Evolutionary conservation across 495 filamentous ascomycete genomes (phyloP).

Genomic region (Aspergillus nidulans): DNA sequence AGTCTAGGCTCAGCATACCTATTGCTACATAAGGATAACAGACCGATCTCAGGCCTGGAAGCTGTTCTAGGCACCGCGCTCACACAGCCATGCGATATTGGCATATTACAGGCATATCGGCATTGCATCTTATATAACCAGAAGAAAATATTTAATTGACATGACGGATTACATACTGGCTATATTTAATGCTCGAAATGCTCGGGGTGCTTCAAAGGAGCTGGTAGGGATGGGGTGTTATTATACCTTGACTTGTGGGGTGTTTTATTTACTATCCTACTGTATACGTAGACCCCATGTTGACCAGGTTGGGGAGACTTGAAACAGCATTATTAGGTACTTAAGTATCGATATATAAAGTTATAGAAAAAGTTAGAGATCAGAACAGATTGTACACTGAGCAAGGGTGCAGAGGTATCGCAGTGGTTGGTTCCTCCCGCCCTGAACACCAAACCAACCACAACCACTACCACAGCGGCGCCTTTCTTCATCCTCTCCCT

Average conservation of each 20-base stretch:
- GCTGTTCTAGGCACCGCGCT: too few relatives aligned
- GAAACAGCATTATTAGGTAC: neutral
- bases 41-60: too few relatives aligned
- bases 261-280: neutral
- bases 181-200: neutral
- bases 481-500: conserved; percentile 14
- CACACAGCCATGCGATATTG: too few relatives aligned
- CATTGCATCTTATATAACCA: too few relatives aligned
- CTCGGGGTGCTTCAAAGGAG: neutral
- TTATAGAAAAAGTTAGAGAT: neutral
- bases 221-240: too few relatives aligned
- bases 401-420: neutral
- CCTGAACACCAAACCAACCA: conserved; percentile 8
- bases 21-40: too few relatives aligned
- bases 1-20: neutral
- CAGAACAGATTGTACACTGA: neutral
- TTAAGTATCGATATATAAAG: neutral
- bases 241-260: neutral
- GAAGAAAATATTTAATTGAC: too few relatives aligned
- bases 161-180: neutral
- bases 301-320: neutral
- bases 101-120: too few relatives aligned
- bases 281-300: neutral
- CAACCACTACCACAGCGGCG: conserved; percentile 9
- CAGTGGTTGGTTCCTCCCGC: conserved; percentile 11